Percentiles rank a stretch among this genome's conserved stretches.
phyloP scores from a whole-genome alignment of 2,329 filamentous ascomycete species.

The Cladosporium sp. region DNA sequence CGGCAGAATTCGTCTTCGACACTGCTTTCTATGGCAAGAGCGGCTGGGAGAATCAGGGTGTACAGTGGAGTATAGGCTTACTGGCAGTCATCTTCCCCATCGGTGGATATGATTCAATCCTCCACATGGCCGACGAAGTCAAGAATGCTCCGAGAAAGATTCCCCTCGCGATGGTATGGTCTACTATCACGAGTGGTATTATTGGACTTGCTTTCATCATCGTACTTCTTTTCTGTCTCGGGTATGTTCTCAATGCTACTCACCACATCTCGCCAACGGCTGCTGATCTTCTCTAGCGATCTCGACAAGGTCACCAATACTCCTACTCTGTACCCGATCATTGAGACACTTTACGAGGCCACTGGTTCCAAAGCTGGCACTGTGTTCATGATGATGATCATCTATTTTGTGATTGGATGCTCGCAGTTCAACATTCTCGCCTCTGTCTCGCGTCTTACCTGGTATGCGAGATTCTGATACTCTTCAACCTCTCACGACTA shows the following conservation, averaged over 20 bases:
- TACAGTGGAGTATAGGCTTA: conserved; percentile 42
- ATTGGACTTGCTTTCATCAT: conserved; percentile 46
- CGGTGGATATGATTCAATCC: conserved; percentile 48
- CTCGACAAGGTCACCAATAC: conserved; percentile 27
- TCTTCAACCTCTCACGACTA: not conserved
- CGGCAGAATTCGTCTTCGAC: conserved; percentile 37
- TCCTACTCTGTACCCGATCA: conserved; percentile 42
- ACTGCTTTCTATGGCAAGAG: conserved; percentile 29
- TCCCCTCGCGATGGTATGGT: conserved; percentile 48
- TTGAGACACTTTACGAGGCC: conserved; percentile 37
- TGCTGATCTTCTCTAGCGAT: conserved; percentile 26
- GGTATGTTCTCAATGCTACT: not conserved
- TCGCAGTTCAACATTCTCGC: conserved; percentile 2
- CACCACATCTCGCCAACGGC: not conserved
- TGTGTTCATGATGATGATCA: conserved; percentile 1
- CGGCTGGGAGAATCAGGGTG: conserved; percentile 38
- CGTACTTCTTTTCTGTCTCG: conserved; percentile 44
- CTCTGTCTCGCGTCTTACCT: not conserved
- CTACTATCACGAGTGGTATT: conserved; percentile 45
- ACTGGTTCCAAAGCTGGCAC: not conserved
- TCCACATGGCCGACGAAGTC: conserved; percentile 49
- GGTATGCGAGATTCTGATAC: conserved; percentile 12
- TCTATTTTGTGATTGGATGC: not conserved
- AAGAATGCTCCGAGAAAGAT: conserved; percentile 43
- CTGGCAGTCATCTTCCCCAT: conserved; percentile 38